Conservation (phyloP, 2,329 filamentous ascomycete species). For the Beauveria bassiana region DNA sequence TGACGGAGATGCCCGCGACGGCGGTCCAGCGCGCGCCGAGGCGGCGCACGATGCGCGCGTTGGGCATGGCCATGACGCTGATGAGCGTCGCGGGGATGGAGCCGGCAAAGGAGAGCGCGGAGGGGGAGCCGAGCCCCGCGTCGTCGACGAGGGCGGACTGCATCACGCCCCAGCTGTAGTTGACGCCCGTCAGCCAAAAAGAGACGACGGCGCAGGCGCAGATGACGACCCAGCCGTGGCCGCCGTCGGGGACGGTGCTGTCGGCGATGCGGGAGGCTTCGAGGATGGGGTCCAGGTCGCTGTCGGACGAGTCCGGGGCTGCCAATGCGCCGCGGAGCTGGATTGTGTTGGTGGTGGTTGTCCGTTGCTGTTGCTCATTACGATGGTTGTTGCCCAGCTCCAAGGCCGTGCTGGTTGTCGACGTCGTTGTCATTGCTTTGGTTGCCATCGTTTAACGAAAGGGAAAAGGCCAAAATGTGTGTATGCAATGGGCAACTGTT, state of each 20-base stretch:
- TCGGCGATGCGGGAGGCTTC: slow-evolving; percentile 7
- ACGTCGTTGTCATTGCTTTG: background rate
- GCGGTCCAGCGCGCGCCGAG: slow-evolving; percentile 7
- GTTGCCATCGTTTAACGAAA: background rate
- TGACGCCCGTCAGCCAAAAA: slow-evolving; percentile 12
- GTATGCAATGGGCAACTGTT: background rate
- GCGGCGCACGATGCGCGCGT: background rate
- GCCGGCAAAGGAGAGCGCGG: slow-evolving; percentile 10
- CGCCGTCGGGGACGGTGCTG: slow-evolving; percentile 11
- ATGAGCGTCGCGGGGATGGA: slow-evolving; percentile 10
- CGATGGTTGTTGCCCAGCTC: background rate
- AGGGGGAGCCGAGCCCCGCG: background rate
- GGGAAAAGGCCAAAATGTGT: too few relatives aligned
- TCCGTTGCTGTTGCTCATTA: background rate
- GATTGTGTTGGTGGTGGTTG: background rate
- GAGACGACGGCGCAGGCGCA: slow-evolving; percentile 9
- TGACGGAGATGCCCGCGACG: background rate
- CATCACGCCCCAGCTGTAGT: slow-evolving; percentile 12
- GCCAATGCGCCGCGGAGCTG: background rate
- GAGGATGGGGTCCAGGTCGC: background rate
- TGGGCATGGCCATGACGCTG: slow-evolving; percentile 6
- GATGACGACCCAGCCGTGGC: slow-evolving; percentile 11
- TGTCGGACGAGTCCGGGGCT: background rate
- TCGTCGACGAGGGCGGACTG: slow-evolving; percentile 7
- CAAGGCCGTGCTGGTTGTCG: slow-evolving; percentile 2